A percentile compares a stretch with the other conserved stretches of the same genome.
Evolutionary conservation across 2,329 filamentous ascomycete species (phyloP).

Genomic region (Pseudogymnoascus sp.): DNA sequence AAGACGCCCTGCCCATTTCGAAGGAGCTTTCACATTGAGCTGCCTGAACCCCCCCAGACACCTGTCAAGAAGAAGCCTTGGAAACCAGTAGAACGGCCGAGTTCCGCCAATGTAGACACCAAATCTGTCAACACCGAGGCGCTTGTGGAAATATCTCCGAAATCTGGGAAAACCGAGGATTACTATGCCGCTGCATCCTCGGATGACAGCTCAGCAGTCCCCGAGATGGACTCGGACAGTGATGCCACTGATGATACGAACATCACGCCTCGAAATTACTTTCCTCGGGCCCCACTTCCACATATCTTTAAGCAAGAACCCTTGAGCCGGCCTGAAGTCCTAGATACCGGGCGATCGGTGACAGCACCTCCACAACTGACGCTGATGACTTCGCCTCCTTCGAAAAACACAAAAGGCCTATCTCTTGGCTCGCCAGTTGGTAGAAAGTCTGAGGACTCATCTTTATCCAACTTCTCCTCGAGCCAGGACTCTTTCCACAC

Average conservation of each 20-base stretch:
- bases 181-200: neutral
- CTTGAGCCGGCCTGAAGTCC: conserved; percentile 23
- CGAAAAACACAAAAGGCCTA: conserved; percentile 23
- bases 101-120: conserved; percentile 18
- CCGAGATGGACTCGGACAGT: conserved; percentile 15
- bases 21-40: conserved; percentile 64
- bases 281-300: conserved; percentile 27
- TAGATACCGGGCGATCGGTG: conserved; percentile 30
- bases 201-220: neutral
- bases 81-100: conserved; percentile 52
- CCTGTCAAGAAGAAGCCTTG: conserved; percentile 63
- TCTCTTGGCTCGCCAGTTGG: neutral
- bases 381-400: conserved; percentile 36
- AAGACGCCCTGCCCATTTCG: conserved; percentile 82
- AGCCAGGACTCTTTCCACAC: conserved; percentile 50
- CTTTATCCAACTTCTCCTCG: conserved; percentile 34
- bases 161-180: neutral
- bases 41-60: conserved; percentile 61
- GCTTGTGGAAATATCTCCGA: neutral
- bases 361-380: conserved; percentile 37
- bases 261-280: conserved; percentile 17
- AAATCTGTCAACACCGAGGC: neutral
- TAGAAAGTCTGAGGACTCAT: neutral
- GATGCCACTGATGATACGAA: conserved; percentile 24
- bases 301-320: conserved; percentile 23